These are phyloP conservation scores for Lithospermum erythrorhizon DNA, from an alignment of 257 asterid genomes.

Conservation along the genomic window DNA sequence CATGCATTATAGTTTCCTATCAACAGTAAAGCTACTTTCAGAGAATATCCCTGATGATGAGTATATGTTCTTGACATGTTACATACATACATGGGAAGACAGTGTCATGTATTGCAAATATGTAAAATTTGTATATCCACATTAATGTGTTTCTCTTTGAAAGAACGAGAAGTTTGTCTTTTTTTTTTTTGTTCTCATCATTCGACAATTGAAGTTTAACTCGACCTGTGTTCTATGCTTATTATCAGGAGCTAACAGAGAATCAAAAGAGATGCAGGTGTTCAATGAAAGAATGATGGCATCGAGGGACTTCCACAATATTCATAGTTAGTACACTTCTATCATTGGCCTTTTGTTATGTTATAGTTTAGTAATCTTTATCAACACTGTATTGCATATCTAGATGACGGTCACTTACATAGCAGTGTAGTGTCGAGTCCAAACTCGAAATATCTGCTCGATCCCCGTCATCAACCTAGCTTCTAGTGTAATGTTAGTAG, in stretches of 20 bases:
- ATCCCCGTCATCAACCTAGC: conserved; percentile 2
- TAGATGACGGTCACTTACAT: conserved; percentile 21
- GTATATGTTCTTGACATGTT: background rate
- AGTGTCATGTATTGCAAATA: background rate
- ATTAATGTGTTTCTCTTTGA: too few relatives aligned
- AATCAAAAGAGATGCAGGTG: conserved; percentile 82
- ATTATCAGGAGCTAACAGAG: conserved; percentile 66
- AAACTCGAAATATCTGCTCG: conserved; percentile 7
- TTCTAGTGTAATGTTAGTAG: conserved; percentile 2
- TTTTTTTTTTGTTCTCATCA: background rate
- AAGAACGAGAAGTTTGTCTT: background rate
- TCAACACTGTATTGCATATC: conserved; percentile 13
- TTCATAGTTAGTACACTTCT: conserved; percentile 10
- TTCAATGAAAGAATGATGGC: conserved; percentile 32
- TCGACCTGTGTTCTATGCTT: background rate
- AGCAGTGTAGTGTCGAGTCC: conserved; percentile 19
- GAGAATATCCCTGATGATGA: background rate
- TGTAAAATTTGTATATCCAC: too few relatives aligned
- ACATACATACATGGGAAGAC: background rate
- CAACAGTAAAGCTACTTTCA: background rate
- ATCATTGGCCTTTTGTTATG: conserved; percentile 9
- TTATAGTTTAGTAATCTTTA: conserved; percentile 7
- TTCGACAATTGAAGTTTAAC: background rate
- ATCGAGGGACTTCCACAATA: conserved; percentile 7
- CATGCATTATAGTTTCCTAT: background rate